Base-by-base conservation (phyloP, 2,329 filamentous ascomycete species). In the Stagonosporopsis cucurbitacearum region DNA sequence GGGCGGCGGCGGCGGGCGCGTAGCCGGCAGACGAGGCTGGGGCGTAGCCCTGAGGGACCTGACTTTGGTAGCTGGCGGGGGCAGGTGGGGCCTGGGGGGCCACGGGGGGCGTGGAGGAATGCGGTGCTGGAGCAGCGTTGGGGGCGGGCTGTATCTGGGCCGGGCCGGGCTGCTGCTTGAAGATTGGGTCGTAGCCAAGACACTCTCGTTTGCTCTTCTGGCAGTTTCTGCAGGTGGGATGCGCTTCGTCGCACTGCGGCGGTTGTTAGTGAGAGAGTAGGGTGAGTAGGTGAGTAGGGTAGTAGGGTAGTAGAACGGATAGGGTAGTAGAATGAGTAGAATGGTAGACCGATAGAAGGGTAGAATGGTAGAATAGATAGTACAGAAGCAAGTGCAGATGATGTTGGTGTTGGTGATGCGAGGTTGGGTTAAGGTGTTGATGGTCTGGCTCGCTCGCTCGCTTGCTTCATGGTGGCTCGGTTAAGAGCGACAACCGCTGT, bases 201-300 rank as follows among this genome's bases (percentile, higher is more conserved):
- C 91, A 95, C 69, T 94, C 90, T 70, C 91, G 90, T 78, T 94
- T 95, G 65, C 89, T 92, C 76, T 95, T 95, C 72, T 89, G 88
- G 79, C 91, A 95, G 73, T 95, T 92, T 79, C 92, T 88, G 82
- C 95, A 99, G 57, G 89, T 88, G 20, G 95, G 95, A 77, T 96
- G 92, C 58, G 87, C 88, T 82, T 99, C 95, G 85, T 98, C 95
- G 80, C 95, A 99, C 95, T 97, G 75, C 65, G 66, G 41, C 39
- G 40, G 44, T 60, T n/a, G n/a, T n/a, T n/a, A n/a, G n/a, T n/a
- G n/a, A n/a, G n/a, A n/a, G n/a, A n/a, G n/a, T n/a, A n/a, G n/a
- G n/a, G n/a, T n/a, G n/a, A n/a, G n/a, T n/a, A n/a, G n/a, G n/a
- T n/a, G n/a, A n/a, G n/a, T n/a, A n/a, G n/a, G n/a, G n/a, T n/a